These are phyloP conservation scores for Monilinia fructicola DNA, from an alignment of 2,329 filamentous ascomycete species.

Conservation along the genomic window DNA sequence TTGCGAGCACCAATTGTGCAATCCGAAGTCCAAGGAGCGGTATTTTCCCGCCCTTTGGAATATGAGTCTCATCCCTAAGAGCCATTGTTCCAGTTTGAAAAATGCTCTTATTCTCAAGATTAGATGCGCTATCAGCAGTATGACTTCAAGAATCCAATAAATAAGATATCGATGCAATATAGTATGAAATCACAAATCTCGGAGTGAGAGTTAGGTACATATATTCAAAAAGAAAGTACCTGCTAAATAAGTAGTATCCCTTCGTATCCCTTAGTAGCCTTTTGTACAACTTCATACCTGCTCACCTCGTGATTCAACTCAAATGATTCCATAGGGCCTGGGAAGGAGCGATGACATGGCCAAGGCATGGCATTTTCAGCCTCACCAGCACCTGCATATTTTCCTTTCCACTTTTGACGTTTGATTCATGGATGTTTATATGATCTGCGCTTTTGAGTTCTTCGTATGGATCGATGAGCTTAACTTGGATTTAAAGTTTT, in stretches of 20 bases:
- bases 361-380: slow-evolving; percentile 14
- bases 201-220: neutral
- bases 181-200: neutral
- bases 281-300: neutral
- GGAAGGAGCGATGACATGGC: slow-evolving; percentile 11
- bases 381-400: neutral
- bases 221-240: neutral
- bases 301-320: neutral
- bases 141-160: neutral
- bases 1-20: slow-evolving; percentile 12
- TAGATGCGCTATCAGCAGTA: neutral
- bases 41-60: neutral
- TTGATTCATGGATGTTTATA: neutral
- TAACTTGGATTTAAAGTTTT: too few species aligned
- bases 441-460: neutral
- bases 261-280: neutral
- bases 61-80: neutral
- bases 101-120: too few species aligned
- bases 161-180: neutral
- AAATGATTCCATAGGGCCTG: neutral
- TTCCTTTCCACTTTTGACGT: neutral
- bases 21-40: slow-evolving; percentile 7
- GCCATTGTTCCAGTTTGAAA: neutral
- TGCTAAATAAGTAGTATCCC: neutral
- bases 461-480: too few species aligned